phyloP scores from a whole-genome alignment of 495 filamentous ascomycete species.

The Stereocaulon alpinum region DNA sequence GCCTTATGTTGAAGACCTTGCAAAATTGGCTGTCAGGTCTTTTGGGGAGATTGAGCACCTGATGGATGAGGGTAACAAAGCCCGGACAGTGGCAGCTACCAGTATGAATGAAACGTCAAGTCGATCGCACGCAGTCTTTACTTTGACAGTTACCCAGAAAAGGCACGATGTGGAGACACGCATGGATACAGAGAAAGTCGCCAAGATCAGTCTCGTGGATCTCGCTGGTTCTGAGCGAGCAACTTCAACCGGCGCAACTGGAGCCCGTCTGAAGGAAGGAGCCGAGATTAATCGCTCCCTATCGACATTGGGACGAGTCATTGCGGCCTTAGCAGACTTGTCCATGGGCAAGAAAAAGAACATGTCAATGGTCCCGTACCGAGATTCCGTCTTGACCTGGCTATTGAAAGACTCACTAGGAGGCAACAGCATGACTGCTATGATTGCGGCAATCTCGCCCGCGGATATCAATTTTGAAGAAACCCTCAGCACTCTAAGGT shows the following conservation, averaged over 20 bases:
- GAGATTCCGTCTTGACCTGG: conserved; percentile 96
- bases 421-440: conserved; percentile 98
- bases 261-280: conserved; percentile 92
- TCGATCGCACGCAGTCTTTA: conserved; percentile 97
- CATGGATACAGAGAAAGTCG: conserved; percentile 95
- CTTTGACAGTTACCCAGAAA: conserved; percentile 89
- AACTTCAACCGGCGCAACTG: conserved; percentile 89
- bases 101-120: conserved; percentile 99
- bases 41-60: conserved; percentile 93
- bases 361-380: conserved; percentile 80
- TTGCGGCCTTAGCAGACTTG: conserved; percentile 88
- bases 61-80: conserved; percentile 99
- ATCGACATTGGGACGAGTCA: conserved; percentile 94
- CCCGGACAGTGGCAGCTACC: conserved; percentile 92
- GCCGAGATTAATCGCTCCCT: conserved; percentile 97
- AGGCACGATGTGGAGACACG: conserved; percentile 85
- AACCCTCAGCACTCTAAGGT: conserved; percentile 87
- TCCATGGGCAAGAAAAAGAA: conserved; percentile 83
- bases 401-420: conserved; percentile 93
- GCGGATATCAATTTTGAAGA: conserved; percentile 99
- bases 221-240: conserved; percentile 95
- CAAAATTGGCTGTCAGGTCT: conserved; percentile 92
- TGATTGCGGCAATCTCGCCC: conserved; percentile 98
- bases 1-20: conserved; percentile 95
- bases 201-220: conserved; percentile 96